Evolutionary conservation across 371 early-diverging fungal genomes (phyloP).

Genomic region (Apophysomyces sp.): DNA sequence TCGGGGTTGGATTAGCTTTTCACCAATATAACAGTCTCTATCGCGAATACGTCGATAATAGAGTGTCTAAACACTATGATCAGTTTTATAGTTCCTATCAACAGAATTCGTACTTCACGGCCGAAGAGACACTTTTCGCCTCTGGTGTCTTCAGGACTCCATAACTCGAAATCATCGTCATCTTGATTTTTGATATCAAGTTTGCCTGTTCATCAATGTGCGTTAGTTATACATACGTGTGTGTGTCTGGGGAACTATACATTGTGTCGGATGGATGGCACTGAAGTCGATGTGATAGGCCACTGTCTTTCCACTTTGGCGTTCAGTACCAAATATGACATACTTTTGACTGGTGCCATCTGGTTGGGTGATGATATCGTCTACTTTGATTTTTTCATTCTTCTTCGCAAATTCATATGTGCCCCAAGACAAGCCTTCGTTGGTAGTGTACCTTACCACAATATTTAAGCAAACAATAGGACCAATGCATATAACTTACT

Average conservation of each 20-base stretch:
- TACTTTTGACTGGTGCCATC: slow-evolving; percentile 73
- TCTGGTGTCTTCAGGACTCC: slow-evolving; percentile 60
- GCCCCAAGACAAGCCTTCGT: slow-evolving; percentile 67
- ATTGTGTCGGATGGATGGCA: slow-evolving; percentile 62
- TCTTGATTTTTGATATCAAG: slow-evolving; percentile 43
- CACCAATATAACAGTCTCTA: slow-evolving; percentile 77
- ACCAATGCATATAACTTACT: slow-evolving; percentile 24
- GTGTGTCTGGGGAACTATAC: slow-evolving; percentile 35
- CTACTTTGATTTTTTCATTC: slow-evolving; percentile 53
- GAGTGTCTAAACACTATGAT: slow-evolving; percentile 35
- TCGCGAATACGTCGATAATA: slow-evolving; percentile 81
- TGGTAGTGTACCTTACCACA: slow-evolving; percentile 37
- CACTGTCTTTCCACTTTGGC: slow-evolving; percentile 38
- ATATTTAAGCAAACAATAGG: not conserved
- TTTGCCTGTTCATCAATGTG: slow-evolving; percentile 5
- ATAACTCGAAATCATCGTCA: slow-evolving; percentile 79
- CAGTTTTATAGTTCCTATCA: not conserved
- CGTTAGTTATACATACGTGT: not conserved
- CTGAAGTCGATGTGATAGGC: slow-evolving; percentile 78
- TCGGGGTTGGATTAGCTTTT: slow-evolving; percentile 65
- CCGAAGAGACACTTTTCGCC: slow-evolving; percentile 73
- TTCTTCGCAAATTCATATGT: slow-evolving; percentile 52
- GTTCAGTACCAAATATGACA: slow-evolving; percentile 60
- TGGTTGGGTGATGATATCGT: slow-evolving; percentile 71
- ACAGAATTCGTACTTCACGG: slow-evolving; percentile 40